Base-by-base conservation (phyloP, 306 rosid genomes). In the Inga laurina region DNA sequence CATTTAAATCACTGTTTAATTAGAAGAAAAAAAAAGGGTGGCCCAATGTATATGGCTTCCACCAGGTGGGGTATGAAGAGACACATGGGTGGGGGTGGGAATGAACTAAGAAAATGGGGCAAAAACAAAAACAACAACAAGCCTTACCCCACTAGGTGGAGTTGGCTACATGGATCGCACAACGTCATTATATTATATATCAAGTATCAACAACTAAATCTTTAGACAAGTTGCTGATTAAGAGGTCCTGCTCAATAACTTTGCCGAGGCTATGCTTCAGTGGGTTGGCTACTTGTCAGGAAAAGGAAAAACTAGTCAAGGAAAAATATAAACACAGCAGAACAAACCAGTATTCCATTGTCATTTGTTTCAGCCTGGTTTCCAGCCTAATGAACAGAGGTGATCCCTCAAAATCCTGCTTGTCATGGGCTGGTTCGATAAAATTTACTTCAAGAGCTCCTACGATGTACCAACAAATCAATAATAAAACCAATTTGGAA, bases 361-460 rank as follows among this genome's bases (percentile, higher is more conserved):
- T 83, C 89, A 96, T 93, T 87, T 93, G 94, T 78, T 92, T 96
- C 87, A 93, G 91, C 90, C 82, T 96, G 44, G 87, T 43, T 83
- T 96, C 98, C 78, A 96, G 86, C 85, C 99, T 91, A 72, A 88
- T 74, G 86, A 82, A 96, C 56, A 87, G 79, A 64, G 91, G 86
- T 15, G 99, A 96, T 86, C 94, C 86, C 92, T 96, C 99, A 86
- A 96, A 96, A 79, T 94, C 99, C 86, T 96, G 99, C 89, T 96
- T 96, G 90, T 93, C 99, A 84, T 96, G 98, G 18, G 97, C 97
- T 57, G 99, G 99, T 85, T 96, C 97, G 75, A 96, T 87, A 85
- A 96, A 96, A 84, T 96, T 93, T 84, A 96, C 97, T 88, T 96
- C 99, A 84, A 96, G 92, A 84, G 90, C 88, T 82, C 99, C 99